Conservation (phyloP, 2,329 filamentous ascomycete species). For the Cryphonectria naterciae region DNA sequence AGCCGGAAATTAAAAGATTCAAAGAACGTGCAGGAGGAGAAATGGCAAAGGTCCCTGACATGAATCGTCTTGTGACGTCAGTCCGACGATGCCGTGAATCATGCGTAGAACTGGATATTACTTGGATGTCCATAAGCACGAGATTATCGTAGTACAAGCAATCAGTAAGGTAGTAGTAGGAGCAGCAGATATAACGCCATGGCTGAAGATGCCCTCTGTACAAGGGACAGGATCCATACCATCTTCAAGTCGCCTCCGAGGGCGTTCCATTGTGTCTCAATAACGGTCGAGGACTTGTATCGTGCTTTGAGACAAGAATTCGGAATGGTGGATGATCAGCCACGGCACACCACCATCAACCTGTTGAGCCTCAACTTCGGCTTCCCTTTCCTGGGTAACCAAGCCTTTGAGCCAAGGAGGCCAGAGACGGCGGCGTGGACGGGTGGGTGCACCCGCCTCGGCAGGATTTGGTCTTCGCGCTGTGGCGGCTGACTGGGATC, state of each 20-base stretch:
- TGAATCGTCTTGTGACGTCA: constrained; percentile 1
- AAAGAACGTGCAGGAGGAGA: background rate
- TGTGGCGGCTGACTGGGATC: background rate
- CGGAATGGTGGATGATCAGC: background rate
- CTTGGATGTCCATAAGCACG: background rate
- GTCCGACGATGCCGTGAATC: background rate
- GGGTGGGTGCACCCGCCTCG: background rate
- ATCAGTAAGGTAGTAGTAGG: background rate
- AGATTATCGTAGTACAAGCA: background rate
- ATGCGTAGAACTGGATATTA: background rate
- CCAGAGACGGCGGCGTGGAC: background rate
- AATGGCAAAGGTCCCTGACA: background rate
- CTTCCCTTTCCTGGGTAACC: constrained; percentile 1
- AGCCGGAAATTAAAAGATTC: background rate
- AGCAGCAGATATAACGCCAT: background rate
- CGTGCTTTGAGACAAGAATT: background rate
- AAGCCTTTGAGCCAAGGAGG: constrained; percentile 3
- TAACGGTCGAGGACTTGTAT: background rate
- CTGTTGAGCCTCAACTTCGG: constrained; percentile 3
- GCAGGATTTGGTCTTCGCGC: background rate
- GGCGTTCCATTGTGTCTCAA: background rate
- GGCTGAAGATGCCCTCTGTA: background rate
- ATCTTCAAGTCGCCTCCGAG: background rate
- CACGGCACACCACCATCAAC: background rate
- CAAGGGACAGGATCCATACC: too few relatives aligned